phyloP scores from a whole-genome alignment of 2,329 filamentous ascomycete genomes.

The Fusarium nygamai region DNA sequence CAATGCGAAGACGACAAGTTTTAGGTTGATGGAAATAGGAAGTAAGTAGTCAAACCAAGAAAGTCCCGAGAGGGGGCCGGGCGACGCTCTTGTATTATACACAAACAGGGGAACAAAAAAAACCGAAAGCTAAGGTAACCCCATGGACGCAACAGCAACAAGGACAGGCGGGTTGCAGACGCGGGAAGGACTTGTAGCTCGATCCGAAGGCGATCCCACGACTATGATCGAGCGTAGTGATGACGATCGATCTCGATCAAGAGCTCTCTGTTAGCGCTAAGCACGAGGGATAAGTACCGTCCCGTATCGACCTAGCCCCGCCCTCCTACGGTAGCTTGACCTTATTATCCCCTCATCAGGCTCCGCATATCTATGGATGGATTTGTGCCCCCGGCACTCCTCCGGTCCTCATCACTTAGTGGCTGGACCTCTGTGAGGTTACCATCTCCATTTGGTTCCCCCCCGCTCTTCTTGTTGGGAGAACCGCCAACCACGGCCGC shows the following conservation, averaged over 20 bases:
- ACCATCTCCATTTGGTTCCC: not conserved
- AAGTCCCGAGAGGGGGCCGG: not conserved
- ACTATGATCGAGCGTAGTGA: constrained; percentile 41
- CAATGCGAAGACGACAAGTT: not conserved
- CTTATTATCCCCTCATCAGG: not conserved
- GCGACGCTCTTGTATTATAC: constrained; percentile 27
- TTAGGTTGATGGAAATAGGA: not conserved
- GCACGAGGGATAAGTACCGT: constrained; percentile 34
- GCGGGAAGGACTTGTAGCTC: constrained; percentile 28
- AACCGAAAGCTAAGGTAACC: constrained; percentile 17
- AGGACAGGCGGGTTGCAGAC: constrained; percentile 5
- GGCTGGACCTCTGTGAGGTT: not conserved
- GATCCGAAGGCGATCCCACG: constrained; percentile 39
- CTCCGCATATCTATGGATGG: constrained; percentile 6
- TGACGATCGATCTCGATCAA: constrained; percentile 47
- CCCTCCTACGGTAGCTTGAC: not conserved
- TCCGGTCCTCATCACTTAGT: constrained; percentile 19
- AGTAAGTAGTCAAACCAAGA: not conserved
- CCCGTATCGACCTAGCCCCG: constrained; percentile 28
- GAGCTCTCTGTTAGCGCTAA: constrained; percentile 37
- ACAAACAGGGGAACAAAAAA: constrained; percentile 16
- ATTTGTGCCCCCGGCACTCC: constrained; percentile 9
- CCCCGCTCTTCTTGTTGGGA: constrained; percentile 10
- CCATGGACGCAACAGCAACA: constrained; percentile 17
- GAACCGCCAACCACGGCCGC: constrained; percentile 8